Conservation (phyloP, 345 rosid genomes). For the Boechera stricta region DNA sequence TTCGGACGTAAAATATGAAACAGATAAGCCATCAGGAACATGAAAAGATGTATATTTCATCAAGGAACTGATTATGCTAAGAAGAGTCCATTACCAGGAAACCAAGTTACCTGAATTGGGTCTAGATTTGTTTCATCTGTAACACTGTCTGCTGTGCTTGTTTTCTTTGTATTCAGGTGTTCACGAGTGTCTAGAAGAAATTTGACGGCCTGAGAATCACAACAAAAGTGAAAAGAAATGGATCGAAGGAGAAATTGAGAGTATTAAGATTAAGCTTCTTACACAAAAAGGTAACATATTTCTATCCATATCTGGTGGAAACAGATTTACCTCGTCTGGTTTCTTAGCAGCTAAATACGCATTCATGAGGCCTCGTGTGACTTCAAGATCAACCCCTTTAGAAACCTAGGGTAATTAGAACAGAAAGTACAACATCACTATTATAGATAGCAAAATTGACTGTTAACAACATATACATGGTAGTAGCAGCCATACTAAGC, state of each 20-base stretch:
- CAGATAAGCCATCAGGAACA: background rate
- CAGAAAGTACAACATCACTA: background rate
- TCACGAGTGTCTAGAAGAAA: conserved; percentile 70
- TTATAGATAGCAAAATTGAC: background rate
- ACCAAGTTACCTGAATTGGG: conserved; percentile 69
- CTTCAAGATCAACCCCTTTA: conserved; percentile 71
- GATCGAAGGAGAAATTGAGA: conserved; percentile 2
- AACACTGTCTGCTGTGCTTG: conserved; percentile 48
- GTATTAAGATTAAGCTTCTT: conserved; percentile 4
- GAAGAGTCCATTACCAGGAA: conserved; percentile 11
- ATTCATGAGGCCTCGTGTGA: conserved; percentile 77
- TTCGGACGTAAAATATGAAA: background rate
- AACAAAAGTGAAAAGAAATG: conserved; percentile 17
- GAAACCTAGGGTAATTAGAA: conserved; percentile 56
- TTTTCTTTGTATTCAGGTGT: conserved; percentile 51
- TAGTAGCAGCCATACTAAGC: background rate
- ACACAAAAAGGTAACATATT: background rate
- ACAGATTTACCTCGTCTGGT: conserved; percentile 74
- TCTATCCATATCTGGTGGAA: conserved; percentile 8
- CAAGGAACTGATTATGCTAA: background rate
- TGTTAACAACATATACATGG: background rate
- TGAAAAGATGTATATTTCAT: background rate
- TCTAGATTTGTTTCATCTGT: conserved; percentile 53
- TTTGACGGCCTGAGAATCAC: conserved; percentile 73
- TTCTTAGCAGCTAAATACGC: conserved; percentile 91